A percentile compares a stretch with the other conserved stretches of the same genome.
These are phyloP conservation scores for Solanum rostratum DNA, from an alignment of 257 asterid species.

Conservation along the genomic window DNA sequence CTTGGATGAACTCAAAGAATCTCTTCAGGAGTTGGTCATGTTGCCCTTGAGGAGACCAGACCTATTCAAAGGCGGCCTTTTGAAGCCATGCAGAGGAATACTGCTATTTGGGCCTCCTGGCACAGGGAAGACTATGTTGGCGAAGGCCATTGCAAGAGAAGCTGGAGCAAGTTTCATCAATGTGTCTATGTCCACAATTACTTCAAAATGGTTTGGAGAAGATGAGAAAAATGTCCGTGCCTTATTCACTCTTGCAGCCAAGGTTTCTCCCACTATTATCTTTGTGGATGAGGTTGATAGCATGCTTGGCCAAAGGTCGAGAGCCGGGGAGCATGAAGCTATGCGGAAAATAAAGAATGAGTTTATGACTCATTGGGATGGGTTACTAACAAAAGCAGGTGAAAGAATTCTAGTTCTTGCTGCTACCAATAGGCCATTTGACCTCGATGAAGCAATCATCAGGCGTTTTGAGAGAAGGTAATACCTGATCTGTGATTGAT, in stretches of 20 bases:
- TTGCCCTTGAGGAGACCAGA: slow-evolving; percentile 78
- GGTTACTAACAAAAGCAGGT: slow-evolving; percentile 57
- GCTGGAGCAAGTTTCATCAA: slow-evolving; percentile 88
- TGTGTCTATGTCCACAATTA: slow-evolving; percentile 71
- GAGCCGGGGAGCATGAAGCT: slow-evolving; percentile 85
- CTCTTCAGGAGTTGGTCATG: slow-evolving; percentile 84
- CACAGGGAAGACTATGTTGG: slow-evolving; percentile 86
- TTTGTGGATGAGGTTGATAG: slow-evolving; percentile 92
- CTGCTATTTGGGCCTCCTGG: slow-evolving; percentile 92
- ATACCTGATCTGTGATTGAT: background rate
- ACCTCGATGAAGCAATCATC: slow-evolving; percentile 88
- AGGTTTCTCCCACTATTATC: slow-evolving; percentile 84
- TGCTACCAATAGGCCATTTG: slow-evolving; percentile 88
- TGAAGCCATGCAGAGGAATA: slow-evolving; percentile 84
- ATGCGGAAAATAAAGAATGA: slow-evolving; percentile 87
- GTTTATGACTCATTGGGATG: slow-evolving; percentile 93
- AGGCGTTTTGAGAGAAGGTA: slow-evolving; percentile 90
- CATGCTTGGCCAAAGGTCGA: slow-evolving; percentile 76
- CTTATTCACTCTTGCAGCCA: slow-evolving; percentile 70
- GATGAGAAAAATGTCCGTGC: slow-evolving; percentile 88
- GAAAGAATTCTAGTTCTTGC: slow-evolving; percentile 83
- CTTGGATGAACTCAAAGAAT: slow-evolving; percentile 67
- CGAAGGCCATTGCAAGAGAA: slow-evolving; percentile 85
- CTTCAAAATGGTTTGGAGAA: slow-evolving; percentile 94
- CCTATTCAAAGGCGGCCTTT: slow-evolving; percentile 76